Percentiles rank a stretch among this genome's conserved stretches.
Conservation (phyloP, 441 rosid genomes). For the Hura crepitans region DNA sequence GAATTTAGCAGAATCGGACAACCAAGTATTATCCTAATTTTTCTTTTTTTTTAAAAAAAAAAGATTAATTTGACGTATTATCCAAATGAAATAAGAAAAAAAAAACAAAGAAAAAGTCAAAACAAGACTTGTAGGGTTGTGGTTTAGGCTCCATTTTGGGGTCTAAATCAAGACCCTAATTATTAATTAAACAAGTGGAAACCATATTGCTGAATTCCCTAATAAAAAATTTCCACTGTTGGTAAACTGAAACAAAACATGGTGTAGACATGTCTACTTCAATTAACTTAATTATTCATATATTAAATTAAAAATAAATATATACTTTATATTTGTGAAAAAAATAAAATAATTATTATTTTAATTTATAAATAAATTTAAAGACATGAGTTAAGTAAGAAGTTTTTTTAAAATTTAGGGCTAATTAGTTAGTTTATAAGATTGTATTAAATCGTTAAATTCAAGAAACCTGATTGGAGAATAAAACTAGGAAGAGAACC, state of each 20-base stretch:
- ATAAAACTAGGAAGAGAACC: neutral
- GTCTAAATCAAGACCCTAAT: constrained; percentile 1
- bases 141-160: neutral
- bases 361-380: too few relatives aligned
- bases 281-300: neutral
- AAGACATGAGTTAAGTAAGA: too few relatives aligned
- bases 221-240: neutral
- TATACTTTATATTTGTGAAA: too few relatives aligned
- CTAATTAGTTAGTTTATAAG: too few relatives aligned
- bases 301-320: too few relatives aligned
- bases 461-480: neutral
- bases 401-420: neutral
- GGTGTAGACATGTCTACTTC: neutral
- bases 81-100: neutral
- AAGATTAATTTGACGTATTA: too few relatives aligned
- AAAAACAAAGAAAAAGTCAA: constrained; percentile 14
- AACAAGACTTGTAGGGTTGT: constrained; percentile 1
- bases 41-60: too few relatives aligned
- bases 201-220: neutral
- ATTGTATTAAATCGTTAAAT: too few relatives aligned
- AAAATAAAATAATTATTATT: too few relatives aligned
- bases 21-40: neutral
- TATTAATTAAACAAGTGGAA: neutral
- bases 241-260: neutral
- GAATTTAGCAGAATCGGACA: neutral